Base-by-base conservation (phyloP, 2,329 filamentous ascomycete genomes). In the Colletotrichum cuscutae region DNA sequence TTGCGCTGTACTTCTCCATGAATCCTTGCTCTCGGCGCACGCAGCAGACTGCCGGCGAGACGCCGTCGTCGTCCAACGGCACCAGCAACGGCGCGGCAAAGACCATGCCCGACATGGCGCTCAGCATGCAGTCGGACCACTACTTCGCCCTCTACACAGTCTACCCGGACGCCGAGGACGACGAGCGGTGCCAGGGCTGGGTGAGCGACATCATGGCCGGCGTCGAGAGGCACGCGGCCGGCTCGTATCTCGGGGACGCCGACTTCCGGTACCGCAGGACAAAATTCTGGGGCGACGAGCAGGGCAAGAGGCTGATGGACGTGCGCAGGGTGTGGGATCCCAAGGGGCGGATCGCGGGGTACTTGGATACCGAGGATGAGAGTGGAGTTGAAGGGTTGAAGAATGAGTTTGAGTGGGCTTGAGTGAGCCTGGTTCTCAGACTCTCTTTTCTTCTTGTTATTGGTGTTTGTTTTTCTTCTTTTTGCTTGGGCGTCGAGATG, bases 71-170 rank as follows among this genome's bases (percentile, higher is more conserved):
- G 28, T n/a, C 15, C 3, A 46, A 83, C 80, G 4, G 83, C 81
- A 65, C 83, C 4, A n/a, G 65, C 56, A 52, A 65, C 28, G 4
- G 32, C 57, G 11, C 56, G 5, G 49, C 9, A 8, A 28, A 24
- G 57, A 57, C 73, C 35, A 78, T 85, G 46, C 81, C 82, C 1
- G 85, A 87, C 69, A 90, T 90, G 88, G 88, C 88, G 4, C 79
- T 89, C 15, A 86, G 83, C 32, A 84, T 89, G 84, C 87, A 89
- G 67, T 84, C 83, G 0, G 88, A 90, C 75, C 87, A 90, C 77
- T 90, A 90, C 77, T 86, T 90, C 76, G 86, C 88, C 1, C 66
- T 87, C 3, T 90, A 89, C 75, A 81, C 85, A 0, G 79, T 88
- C 2, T 89, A 86, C 84, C 84, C 88, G 61, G 79, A 86, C 28